Conservation (phyloP, 2,329 filamentous ascomycete genomes). For the Magnaporthiopsis poae region DNA sequence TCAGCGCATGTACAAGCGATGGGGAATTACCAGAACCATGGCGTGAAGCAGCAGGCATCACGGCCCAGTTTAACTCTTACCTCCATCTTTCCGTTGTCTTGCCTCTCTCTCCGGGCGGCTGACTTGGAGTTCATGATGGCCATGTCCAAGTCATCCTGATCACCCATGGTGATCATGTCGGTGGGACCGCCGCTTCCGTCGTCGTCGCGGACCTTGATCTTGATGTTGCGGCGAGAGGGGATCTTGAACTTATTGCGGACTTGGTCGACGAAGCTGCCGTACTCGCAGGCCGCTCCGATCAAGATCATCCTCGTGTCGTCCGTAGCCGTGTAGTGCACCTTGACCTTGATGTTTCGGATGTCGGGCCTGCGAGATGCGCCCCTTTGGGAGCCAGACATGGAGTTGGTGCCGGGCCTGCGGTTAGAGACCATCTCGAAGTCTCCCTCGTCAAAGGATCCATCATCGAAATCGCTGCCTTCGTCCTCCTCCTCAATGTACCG, state of each 20-base stretch:
- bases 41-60: neutral
- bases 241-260: constrained; percentile 83
- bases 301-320: constrained; percentile 91
- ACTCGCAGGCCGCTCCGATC: constrained; percentile 63
- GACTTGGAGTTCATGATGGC: constrained; percentile 61
- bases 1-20: neutral
- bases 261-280: constrained; percentile 62
- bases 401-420: constrained; percentile 34
- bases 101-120: constrained; percentile 59
- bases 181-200: constrained; percentile 50
- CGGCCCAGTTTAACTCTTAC: constrained; percentile 47
- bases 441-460: constrained; percentile 60
- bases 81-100: constrained; percentile 89
- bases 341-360: constrained; percentile 78
- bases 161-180: constrained; percentile 94
- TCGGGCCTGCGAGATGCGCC: constrained; percentile 53
- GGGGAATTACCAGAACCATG: neutral
- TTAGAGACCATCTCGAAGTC: constrained; percentile 71
- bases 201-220: constrained; percentile 81
- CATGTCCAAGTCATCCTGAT: constrained; percentile 93
- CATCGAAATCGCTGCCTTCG: constrained; percentile 62
- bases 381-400: constrained; percentile 38
- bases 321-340: constrained; percentile 66
- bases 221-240: constrained; percentile 54
- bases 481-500: constrained; percentile 72